Evolutionary conservation across 2,329 filamentous ascomycete species (phyloP).

Genomic region (Cercospora nicotianae): DNA sequence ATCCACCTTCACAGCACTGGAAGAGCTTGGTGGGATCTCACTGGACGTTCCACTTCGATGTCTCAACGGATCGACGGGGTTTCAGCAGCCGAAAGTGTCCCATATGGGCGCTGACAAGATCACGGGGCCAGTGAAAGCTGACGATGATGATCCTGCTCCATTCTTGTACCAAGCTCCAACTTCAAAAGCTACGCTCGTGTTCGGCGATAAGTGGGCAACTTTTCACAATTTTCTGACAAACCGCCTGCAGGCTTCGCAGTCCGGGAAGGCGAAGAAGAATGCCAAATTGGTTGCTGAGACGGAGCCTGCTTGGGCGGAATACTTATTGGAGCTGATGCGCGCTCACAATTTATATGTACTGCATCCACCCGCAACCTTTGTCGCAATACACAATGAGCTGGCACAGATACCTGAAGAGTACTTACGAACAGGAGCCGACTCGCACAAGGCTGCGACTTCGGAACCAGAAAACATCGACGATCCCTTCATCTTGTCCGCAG

Average conservation of each 20-base stretch:
- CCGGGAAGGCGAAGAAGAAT: constrained; percentile 27
- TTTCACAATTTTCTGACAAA: constrained; percentile 76
- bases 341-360: constrained; percentile 75
- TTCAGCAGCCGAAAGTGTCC: constrained; percentile 50
- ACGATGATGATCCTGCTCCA: constrained; percentile 48
- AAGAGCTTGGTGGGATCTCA: constrained; percentile 72
- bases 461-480: constrained; percentile 14
- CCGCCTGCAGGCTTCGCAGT: constrained; percentile 44
- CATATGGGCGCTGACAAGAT: constrained; percentile 40
- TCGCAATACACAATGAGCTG: constrained; percentile 76
- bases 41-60: constrained; percentile 69
- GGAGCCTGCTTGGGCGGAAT: constrained; percentile 76
- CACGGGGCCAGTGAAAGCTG: constrained; percentile 31
- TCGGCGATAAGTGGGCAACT: constrained; percentile 84
- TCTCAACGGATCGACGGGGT: constrained; percentile 60
- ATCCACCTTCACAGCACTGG: constrained; percentile 47
- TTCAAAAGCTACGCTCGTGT: constrained; percentile 77
- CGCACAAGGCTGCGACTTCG: constrained; percentile 9
- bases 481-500: constrained; percentile 40
- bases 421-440: constrained; percentile 8
- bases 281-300: constrained; percentile 64
- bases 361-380: constrained; percentile 68
- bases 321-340: constrained; percentile 72
- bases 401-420: constrained; percentile 70
- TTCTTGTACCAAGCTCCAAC: constrained; percentile 86